Conservation (phyloP, 495 filamentous ascomycete species). For the Pyrenopolyporus hunteri region DNA sequence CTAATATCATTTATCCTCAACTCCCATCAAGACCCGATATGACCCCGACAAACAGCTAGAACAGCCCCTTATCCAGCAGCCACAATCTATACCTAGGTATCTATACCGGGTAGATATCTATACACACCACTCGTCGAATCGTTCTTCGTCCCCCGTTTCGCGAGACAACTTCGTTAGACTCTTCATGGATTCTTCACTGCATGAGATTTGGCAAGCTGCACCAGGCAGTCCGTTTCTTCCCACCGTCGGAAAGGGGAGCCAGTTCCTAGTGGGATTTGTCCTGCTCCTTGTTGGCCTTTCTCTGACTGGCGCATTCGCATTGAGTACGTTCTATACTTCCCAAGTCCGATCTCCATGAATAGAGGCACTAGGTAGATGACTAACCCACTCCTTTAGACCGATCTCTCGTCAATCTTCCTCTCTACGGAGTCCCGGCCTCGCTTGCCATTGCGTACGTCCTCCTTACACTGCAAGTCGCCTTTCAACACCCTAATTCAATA, state of each 20-base stretch:
- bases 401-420: slow-evolving; percentile 74
- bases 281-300: slow-evolving; percentile 72
- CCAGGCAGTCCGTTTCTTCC: slow-evolving; percentile 82
- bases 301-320: slow-evolving; percentile 74
- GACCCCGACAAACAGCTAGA: slow-evolving; percentile 3
- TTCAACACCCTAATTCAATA: slow-evolving; percentile 32
- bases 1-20: background rate
- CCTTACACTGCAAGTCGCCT: background rate
- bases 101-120: too few species aligned
- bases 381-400: slow-evolving; percentile 66
- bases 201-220: slow-evolving; percentile 88
- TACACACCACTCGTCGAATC: background rate
- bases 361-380: too few species aligned
- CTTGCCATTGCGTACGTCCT: slow-evolving; percentile 81
- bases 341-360: background rate
- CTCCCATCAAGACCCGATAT: slow-evolving; percentile 8
- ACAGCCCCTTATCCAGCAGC: background rate
- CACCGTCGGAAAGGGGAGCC: slow-evolving; percentile 77
- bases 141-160: slow-evolving; percentile 2
- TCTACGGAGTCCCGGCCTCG: slow-evolving; percentile 87
- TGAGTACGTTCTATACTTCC: slow-evolving; percentile 68
- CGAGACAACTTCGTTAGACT: background rate
- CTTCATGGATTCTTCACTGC: slow-evolving; percentile 73
- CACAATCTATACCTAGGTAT: too few species aligned
- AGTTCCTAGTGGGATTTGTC: slow-evolving; percentile 81